A percentile compares a stretch with the other conserved stretches of the same genome.
Conservation (phyloP, 371 early-diverging fungal genomes). For the Syncephalastrum monosporum region DNA sequence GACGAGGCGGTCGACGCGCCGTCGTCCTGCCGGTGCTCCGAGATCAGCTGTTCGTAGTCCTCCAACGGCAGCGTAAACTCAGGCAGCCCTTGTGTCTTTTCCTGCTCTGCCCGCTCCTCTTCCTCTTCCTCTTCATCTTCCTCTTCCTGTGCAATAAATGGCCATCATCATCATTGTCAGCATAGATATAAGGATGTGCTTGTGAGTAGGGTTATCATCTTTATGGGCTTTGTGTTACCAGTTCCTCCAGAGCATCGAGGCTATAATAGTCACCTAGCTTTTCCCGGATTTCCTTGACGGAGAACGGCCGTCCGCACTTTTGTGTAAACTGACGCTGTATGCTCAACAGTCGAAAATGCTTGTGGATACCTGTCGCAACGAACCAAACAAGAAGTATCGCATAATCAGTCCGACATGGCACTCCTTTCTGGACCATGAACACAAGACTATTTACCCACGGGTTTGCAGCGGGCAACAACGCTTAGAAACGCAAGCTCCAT, state of each 20-base stretch:
- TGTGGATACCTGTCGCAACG: constrained; percentile 53
- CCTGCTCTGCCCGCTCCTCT: constrained; percentile 44
- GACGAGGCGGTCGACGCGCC: constrained; percentile 30
- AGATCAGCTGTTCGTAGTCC: constrained; percentile 58
- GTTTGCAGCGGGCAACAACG: constrained; percentile 59
- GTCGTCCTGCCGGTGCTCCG: constrained; percentile 54
- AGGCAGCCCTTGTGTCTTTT: constrained; percentile 33
- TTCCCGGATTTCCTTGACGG: constrained; percentile 55
- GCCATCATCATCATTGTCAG: not conserved
- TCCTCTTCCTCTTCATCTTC: constrained; percentile 41
- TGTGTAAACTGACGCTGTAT: constrained; percentile 60
- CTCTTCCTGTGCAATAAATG: not conserved
- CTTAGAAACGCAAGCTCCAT: constrained; percentile 60
- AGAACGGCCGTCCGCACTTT: constrained; percentile 39
- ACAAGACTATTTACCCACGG: constrained; percentile 45
- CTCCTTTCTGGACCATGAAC: no score
- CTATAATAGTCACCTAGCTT: constrained; percentile 53
- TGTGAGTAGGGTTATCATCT: not conserved
- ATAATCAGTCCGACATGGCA: no score
- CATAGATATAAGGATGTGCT: not conserved
- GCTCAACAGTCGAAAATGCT: constrained; percentile 63
- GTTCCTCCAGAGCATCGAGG: constrained; percentile 55
- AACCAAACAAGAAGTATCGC: not conserved
- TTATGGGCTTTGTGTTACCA: constrained; percentile 28
- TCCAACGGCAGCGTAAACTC: constrained; percentile 58